Conservation (phyloP, 2,329 filamentous ascomycete species). For the Penicillium sp. region DNA sequence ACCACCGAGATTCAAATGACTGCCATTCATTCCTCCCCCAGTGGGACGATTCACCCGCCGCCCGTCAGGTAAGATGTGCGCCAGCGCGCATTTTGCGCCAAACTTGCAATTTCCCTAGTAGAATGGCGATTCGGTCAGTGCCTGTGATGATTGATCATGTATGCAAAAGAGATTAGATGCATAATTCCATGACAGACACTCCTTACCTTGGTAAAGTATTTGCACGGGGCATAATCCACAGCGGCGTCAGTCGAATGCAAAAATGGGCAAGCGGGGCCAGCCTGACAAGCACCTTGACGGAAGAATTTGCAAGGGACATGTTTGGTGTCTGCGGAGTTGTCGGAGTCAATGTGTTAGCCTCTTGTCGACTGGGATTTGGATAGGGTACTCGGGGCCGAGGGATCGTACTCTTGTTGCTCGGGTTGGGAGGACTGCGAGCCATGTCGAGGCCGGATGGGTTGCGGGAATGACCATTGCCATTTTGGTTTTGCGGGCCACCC, state of each 20-base stretch:
- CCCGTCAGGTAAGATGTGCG: slow-evolving; percentile 90
- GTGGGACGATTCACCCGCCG: slow-evolving; percentile 75
- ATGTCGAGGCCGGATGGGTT: slow-evolving; percentile 42
- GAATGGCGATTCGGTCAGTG: slow-evolving; percentile 20
- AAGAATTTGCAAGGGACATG: slow-evolving; percentile 99
- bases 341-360: slow-evolving; percentile 8
- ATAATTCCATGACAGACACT: too few species aligned
- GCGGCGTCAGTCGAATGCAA: slow-evolving; percentile 84
- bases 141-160: not conserved
- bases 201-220: slow-evolving; percentile 93
- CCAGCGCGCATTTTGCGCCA: slow-evolving; percentile 92
- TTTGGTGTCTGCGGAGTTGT: slow-evolving; percentile 63
- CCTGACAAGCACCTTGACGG: slow-evolving; percentile 90
- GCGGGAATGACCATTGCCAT: slow-evolving; percentile 38
- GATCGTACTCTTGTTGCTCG: slow-evolving; percentile 37
- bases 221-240: slow-evolving; percentile 82
- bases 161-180: not conserved
- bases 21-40: slow-evolving; percentile 45
- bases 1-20: slow-evolving; percentile 59
- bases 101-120: slow-evolving; percentile 95
- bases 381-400: not conserved
- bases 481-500: slow-evolving; percentile 21
- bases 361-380: not conserved
- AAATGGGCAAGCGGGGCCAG: slow-evolving; percentile 91
- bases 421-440: slow-evolving; percentile 44